These are phyloP conservation scores for Leccinum subrobustum DNA, from an alignment of 1,284 basidiomycete genomes.

Conservation along the genomic window DNA sequence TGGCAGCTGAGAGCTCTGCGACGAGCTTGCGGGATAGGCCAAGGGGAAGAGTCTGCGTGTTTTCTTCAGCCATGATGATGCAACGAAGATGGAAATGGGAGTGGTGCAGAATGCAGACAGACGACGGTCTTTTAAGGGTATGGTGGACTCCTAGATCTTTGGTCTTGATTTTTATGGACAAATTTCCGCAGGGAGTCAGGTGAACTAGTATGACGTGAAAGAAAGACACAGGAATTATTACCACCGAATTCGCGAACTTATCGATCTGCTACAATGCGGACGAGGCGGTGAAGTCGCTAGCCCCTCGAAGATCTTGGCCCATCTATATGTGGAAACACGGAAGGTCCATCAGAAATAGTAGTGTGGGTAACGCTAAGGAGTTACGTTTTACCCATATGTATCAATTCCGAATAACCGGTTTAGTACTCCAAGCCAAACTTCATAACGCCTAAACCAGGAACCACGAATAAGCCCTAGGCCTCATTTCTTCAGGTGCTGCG, in stretches of 20 bases:
- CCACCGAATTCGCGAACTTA: neutral
- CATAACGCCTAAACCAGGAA: neutral
- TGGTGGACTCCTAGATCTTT: neutral
- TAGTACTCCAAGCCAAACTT: neutral
- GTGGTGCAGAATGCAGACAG: slow-evolving; percentile 6
- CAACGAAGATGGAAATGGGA: neutral
- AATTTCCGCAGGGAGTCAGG: neutral
- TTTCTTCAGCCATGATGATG: slow-evolving; percentile 17
- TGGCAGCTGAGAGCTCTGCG: slow-evolving; percentile 42
- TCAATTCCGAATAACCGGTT: no score
- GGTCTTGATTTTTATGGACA: neutral
- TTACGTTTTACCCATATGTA: neutral
- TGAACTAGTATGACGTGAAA: neutral
- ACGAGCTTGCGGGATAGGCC: slow-evolving; percentile 14
- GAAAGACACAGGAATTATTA: neutral
- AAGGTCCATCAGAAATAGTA: neutral
- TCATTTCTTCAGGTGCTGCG: neutral
- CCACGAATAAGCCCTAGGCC: neutral
- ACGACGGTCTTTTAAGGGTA: slow-evolving; percentile 19
- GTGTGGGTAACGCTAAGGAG: neutral
- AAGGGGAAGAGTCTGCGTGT: neutral
- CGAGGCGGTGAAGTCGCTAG: neutral
- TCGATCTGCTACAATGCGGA: neutral
- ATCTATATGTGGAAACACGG: neutral
- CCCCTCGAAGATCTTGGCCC: neutral